Conservation (phyloP, 345 rosid genomes). For the Salix purpurea region DNA sequence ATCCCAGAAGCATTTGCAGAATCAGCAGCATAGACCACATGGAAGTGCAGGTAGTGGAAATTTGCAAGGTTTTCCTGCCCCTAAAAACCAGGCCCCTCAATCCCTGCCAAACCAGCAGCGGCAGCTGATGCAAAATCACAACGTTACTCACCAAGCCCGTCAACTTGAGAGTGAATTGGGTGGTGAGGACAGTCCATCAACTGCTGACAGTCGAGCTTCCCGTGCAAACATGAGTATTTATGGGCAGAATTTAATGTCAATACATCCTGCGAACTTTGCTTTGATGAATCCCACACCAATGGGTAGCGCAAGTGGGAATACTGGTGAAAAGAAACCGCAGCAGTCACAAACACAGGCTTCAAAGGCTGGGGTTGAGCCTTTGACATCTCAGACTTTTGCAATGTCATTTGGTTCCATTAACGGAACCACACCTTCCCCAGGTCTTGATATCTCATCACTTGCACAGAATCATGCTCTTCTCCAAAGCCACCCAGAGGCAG, state of each 20-base stretch:
- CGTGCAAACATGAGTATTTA: slow-evolving; percentile 51
- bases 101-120: slow-evolving; percentile 52
- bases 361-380: slow-evolving; percentile 58
- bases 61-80: slow-evolving; percentile 62
- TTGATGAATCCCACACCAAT: slow-evolving; percentile 55
- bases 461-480: slow-evolving; percentile 72
- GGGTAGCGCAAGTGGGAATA: slow-evolving; percentile 42
- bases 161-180: slow-evolving; percentile 54
- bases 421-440: slow-evolving; percentile 46
- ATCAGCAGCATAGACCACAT: slow-evolving; percentile 62
- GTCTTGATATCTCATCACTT: slow-evolving; percentile 67
- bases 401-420: slow-evolving; percentile 77
- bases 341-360: slow-evolving; percentile 42
- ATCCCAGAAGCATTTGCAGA: slow-evolving; percentile 78
- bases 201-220: slow-evolving; percentile 68
- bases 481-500: slow-evolving; percentile 67
- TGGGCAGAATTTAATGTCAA: slow-evolving; percentile 62
- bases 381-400: slow-evolving; percentile 70
- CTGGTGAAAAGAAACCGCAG: slow-evolving; percentile 65
- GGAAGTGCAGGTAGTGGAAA: slow-evolving; percentile 39
- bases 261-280: slow-evolving; percentile 61
- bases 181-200: slow-evolving; percentile 77
- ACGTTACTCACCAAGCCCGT: slow-evolving; percentile 53
- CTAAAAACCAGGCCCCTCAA: slow-evolving; percentile 54
- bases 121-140: slow-evolving; percentile 60